Conservation (phyloP, 2,329 filamentous ascomycete species). For the Fusarium tricinctum region DNA sequence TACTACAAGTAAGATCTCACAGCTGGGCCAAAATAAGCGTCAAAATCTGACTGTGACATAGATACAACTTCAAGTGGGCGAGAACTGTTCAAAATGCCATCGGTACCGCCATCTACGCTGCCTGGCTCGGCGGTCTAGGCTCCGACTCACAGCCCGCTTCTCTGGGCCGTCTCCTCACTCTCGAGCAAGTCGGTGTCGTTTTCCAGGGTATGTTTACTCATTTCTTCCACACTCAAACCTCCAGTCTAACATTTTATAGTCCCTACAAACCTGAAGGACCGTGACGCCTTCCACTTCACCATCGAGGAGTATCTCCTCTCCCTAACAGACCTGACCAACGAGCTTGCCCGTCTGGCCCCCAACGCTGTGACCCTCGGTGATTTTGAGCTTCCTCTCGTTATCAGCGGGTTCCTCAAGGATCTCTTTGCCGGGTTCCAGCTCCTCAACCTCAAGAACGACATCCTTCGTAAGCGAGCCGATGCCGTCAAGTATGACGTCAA, state of each 20-base stretch:
- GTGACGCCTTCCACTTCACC: constrained; percentile 92
- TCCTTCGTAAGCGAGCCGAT: constrained; percentile 87
- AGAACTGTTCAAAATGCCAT: constrained; percentile 85
- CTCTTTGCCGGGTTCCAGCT: constrained; percentile 96
- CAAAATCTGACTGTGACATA: constrained; percentile 49
- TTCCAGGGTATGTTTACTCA: constrained; percentile 72
- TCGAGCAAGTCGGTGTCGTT: constrained; percentile 86
- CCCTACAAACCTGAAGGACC: constrained; percentile 90
- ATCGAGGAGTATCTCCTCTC: constrained; percentile 97
- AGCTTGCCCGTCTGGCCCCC: constrained; percentile 89
- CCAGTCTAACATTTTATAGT: constrained; percentile 64
- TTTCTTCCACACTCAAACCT: not conserved
- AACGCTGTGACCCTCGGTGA: constrained; percentile 93
- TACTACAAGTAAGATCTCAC: constrained; percentile 85
- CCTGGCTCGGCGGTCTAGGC: constrained; percentile 83
- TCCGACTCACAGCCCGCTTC: constrained; percentile 66
- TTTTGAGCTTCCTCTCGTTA: constrained; percentile 85
- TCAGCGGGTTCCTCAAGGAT: constrained; percentile 94
- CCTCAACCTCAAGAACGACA: constrained; percentile 97
- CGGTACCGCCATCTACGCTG: constrained; percentile 68
- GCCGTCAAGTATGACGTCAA: constrained; percentile 98
- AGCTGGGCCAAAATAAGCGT: not conserved
- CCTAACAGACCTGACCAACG: constrained; percentile 88
- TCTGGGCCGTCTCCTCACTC: constrained; percentile 79
- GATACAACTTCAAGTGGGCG: constrained; percentile 88